These are phyloP conservation scores for Capsicum pubescens DNA, from an alignment of 257 asterid species.

Conservation along the genomic window DNA sequence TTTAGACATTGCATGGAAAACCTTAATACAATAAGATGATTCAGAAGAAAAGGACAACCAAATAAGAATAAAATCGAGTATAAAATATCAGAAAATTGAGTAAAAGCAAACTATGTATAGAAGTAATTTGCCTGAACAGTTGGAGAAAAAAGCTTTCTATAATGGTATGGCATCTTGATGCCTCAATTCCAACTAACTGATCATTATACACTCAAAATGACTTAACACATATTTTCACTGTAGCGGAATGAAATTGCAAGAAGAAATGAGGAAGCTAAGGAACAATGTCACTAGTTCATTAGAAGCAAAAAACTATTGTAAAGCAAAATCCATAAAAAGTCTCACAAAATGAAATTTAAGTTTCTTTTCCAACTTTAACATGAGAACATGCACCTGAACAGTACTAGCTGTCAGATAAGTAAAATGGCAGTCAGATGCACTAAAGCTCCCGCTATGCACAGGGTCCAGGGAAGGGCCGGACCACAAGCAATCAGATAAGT, in stretches of 20 bases:
- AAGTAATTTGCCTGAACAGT: not conserved
- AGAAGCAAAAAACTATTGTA: not conserved
- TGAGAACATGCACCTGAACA: slow-evolving; percentile 1
- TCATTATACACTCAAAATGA: slow-evolving; percentile 13
- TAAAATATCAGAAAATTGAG: slow-evolving; percentile 13
- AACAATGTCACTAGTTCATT: not conserved
- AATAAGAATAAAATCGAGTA: not conserved
- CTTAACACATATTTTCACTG: not conserved
- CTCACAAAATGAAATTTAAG: not conserved
- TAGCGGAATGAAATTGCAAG: not conserved
- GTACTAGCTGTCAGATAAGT: not conserved
- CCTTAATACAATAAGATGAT: not conserved
- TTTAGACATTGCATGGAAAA: slow-evolving; percentile 14
- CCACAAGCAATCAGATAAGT: not conserved
- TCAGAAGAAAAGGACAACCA: not conserved
- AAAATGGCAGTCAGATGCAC: no score
- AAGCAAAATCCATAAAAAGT: not conserved
- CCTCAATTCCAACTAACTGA: slow-evolving; percentile 1
- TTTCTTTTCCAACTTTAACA: not conserved
- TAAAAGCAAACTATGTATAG: not conserved
- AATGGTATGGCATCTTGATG: not conserved
- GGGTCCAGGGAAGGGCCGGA: no score
- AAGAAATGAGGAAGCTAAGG: not conserved
- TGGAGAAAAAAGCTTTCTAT: not conserved
- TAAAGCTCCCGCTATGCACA: no score